Evolutionary conservation across 169 alveolate genomes (phyloP), one percentile per base, ranked within the genome.

Genomic region (Cyclospora cayetanensis): DNA sequence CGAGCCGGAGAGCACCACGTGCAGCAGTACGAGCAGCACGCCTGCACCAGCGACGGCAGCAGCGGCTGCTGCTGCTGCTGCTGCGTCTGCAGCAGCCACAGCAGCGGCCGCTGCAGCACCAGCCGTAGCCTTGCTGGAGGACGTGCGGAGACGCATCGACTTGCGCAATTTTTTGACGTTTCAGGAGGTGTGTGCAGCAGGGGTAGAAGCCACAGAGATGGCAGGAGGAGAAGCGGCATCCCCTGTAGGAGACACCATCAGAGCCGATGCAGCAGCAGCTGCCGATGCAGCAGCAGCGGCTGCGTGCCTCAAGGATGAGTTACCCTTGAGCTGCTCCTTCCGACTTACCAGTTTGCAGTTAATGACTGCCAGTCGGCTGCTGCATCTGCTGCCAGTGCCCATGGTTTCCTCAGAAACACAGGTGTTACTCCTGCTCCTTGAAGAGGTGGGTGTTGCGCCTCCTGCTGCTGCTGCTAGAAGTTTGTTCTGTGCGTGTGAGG

Each of bases 41-140:
- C 72, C 72, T 20, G 72, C 72, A 60, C 35, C 31, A 0, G 72
- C 72, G n/a, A 60, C 72, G 27, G 72, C 72, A 60, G 31, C 72
- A 60, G 72, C 72, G 7, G 72, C 72, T 37, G 83, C 83, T 11
- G 60, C 60, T 11, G 15, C 60, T 11, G 60, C 60, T 11, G 60
- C 60, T 46, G n/a, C 60, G 4, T 50, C 83, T 1, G 52, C 83
- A 1, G 83, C 83, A 1, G 83, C 83, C 15, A 55, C 53, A 20
- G 83, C 83, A 37, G 83, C 83, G 31, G 83, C 83, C 20, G 83
- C 83, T 31, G 83, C 83, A 18, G 83, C 83, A 35, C 55, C 83
- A 31, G 39, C 83, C 4, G 50, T 29, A 35, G 83, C 83, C 20
- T 22, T 39, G 83, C 53, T 70, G 1, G 83, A 70, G 25, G 83